phyloP scores from a whole-genome alignment of 139 green algal species.

The Zygnema circumcarinatum region DNA sequence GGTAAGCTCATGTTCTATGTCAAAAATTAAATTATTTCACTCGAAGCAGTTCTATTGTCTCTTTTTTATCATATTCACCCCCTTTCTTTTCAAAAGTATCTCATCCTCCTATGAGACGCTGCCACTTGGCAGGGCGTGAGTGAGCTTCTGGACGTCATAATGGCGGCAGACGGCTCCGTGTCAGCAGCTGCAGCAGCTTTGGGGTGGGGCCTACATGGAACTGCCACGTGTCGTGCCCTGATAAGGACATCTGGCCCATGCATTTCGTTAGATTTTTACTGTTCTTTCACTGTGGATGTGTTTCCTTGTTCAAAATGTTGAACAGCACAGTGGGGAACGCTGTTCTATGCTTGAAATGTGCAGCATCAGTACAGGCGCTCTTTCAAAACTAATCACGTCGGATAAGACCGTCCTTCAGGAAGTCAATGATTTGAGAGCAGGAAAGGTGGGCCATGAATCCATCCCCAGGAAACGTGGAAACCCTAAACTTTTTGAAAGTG shows the following conservation, averaged over 20 bases:
- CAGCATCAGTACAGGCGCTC: conserved; percentile 28
- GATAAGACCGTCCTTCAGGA: conserved; percentile 20
- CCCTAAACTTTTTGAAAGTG: background rate
- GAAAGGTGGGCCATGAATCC: background rate
- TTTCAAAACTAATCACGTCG: conserved; percentile 32
- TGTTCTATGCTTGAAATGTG: too few relatives aligned
- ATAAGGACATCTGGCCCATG: background rate
- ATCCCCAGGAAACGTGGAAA: background rate
- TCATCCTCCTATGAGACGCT: background rate
- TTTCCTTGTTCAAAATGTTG: too few relatives aligned
- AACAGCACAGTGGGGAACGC: too few relatives aligned
- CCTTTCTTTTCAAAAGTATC: background rate
- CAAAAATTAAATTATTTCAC: background rate
- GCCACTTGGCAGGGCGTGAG: conserved; percentile 14
- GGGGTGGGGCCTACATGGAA: background rate
- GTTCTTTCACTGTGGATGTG: too few relatives aligned
- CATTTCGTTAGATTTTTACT: background rate
- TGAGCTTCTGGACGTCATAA: conserved; percentile 9
- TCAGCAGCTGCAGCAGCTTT: conserved; percentile 7
- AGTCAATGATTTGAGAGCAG: conserved; percentile 33
- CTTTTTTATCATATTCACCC: background rate
- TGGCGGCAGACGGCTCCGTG: conserved; percentile 1
- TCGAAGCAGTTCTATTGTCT: background rate
- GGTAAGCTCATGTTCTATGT: background rate
- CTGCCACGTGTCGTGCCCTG: background rate